Base-by-base conservation (phyloP, 208 protist genomes). In the Zelonia costaricensis region DNA sequence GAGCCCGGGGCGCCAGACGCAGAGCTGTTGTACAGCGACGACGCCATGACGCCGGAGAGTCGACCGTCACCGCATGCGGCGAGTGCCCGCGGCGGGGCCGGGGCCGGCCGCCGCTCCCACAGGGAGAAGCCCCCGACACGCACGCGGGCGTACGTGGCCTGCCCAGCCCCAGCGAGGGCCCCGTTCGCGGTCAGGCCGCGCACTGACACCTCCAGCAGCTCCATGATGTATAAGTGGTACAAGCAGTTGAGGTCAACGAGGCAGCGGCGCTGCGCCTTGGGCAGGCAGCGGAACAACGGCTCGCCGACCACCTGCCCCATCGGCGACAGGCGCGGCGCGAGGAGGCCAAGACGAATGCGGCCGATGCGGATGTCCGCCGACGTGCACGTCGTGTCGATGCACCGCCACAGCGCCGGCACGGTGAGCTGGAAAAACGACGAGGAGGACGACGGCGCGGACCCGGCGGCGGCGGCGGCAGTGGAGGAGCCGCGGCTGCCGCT, bases 281-380 rank as follows among this genome's bases (percentile, higher is more conserved):
- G 76, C 8, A 90, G 60, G 55, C 79, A 86, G 20, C 80, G 80
- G 51, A 71, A 71, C 16, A 90, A 62, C 7, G 83, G 78, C 31
- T 89, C 74, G 22, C 84, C 84, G 20, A 90, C 59, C 15, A 56
- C 67, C 18, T 67, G 33, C n/a, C 80, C 74, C 56, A 75, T 67
- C 25, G 80, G 80, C 15, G 84, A 90, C 20, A 90, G 78, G 10
- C 84, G 76, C 13, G 84, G 79, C 28, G 84, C 73, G 48, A 78
- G 78, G 39, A 86, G 46, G 16, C 56, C 48, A 20, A 86, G 20
- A 3, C 56, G 56, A 18, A 73, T 54, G n/a, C 70, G 66, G 13
- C 59, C 40, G 23, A 82, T 27, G 15, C 39, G 70, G 28, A 82
- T 22, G 12, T 73, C 43, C 13, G 74, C 33, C 22, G 56, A 69